A percentile compares a stretch with the other conserved stretches of the same genome.
Conservation (phyloP, 768 basidiomycete species). For the Glaciozyma antarctica region DNA sequence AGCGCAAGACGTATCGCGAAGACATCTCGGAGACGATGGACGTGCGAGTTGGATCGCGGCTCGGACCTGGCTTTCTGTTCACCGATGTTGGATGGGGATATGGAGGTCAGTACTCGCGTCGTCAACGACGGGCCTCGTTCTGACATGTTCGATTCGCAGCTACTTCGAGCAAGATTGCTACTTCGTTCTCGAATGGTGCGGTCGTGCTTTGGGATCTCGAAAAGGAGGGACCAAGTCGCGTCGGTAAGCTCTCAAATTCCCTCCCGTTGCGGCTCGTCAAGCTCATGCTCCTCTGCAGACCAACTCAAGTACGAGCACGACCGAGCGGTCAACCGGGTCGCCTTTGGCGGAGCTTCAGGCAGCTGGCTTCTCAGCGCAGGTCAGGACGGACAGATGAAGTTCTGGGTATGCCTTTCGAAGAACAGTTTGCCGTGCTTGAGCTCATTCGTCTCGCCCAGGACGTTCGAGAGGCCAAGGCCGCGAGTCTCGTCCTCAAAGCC, state of each 20-base stretch:
- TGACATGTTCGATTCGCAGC: neutral
- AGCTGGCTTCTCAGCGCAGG: slow-evolving; percentile 30
- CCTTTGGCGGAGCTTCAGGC: slow-evolving; percentile 30
- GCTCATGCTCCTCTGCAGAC: neutral
- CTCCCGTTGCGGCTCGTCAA: neutral
- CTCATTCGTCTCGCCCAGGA: slow-evolving; percentile 9
- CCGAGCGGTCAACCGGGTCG: slow-evolving; percentile 30
- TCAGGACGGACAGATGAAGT: slow-evolving; percentile 32
- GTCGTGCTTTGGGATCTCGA: slow-evolving; percentile 28
- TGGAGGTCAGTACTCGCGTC: neutral
- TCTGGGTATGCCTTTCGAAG: slow-evolving; percentile 20
- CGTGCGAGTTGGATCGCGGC: slow-evolving; percentile 6
- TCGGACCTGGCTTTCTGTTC: slow-evolving; percentile 23
- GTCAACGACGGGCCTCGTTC: no score
- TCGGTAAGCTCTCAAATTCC: neutral
- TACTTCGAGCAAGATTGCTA: slow-evolving; percentile 27
- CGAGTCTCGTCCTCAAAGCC: slow-evolving; percentile 22
- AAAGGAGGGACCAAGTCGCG: slow-evolving; percentile 5
- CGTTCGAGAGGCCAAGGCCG: slow-evolving; percentile 18
- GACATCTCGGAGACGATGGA: slow-evolving; percentile 20
- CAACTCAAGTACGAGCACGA: slow-evolving; percentile 29
- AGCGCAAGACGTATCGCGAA: neutral
- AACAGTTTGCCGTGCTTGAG: no score
- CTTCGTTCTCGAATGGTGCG: slow-evolving; percentile 27
- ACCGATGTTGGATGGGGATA: slow-evolving; percentile 28